Percentiles rank a stretch among this genome's conserved stretches.
Conservation (phyloP, 805 yeast genomes). For the Middelhovenomyces tepae region DNA sequence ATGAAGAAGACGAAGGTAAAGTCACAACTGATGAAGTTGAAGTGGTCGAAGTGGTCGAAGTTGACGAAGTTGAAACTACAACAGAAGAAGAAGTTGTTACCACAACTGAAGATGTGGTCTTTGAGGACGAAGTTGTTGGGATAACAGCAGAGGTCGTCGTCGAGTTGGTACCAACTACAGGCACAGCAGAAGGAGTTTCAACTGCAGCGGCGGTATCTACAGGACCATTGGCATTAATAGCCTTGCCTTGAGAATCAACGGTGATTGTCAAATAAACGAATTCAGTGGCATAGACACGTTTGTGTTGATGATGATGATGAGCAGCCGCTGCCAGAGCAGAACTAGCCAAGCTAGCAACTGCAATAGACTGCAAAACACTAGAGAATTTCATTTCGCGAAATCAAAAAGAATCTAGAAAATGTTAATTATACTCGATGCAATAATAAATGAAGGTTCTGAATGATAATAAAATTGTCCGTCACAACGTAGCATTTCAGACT, state of each 20-base stretch:
- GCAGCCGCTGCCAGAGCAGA: conserved; percentile 29
- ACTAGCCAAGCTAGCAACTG: too few relatives aligned
- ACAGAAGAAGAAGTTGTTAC: conserved; percentile 24
- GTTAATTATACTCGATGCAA: too few relatives aligned
- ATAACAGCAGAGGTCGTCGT: conserved; percentile 16
- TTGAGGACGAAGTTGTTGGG: conserved; percentile 18
- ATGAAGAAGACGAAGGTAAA: conserved; percentile 13
- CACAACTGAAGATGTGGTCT: conserved; percentile 26
- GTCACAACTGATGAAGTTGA: conserved; percentile 19
- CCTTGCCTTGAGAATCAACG: conserved; percentile 32
- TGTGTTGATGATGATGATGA: conserved; percentile 46
- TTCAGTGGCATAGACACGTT: conserved; percentile 36
- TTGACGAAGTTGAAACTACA: conserved; percentile 21
- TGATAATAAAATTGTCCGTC: too few relatives aligned
- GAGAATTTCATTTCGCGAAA: too few relatives aligned
- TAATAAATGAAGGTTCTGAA: too few relatives aligned
- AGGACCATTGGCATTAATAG: conserved; percentile 30
- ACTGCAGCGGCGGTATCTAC: conserved; percentile 21
- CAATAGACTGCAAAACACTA: too few relatives aligned
- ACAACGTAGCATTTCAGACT: too few relatives aligned
- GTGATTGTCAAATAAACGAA: conserved; percentile 40
- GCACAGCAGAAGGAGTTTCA: conserved; percentile 14
- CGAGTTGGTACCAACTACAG: conserved; percentile 14
- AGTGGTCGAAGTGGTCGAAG: conserved; percentile 27
- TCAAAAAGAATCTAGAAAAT: too few relatives aligned